Conservation (phyloP, 768 basidiomycete species). For the Agaricus sinodeliciosus region DNA sequence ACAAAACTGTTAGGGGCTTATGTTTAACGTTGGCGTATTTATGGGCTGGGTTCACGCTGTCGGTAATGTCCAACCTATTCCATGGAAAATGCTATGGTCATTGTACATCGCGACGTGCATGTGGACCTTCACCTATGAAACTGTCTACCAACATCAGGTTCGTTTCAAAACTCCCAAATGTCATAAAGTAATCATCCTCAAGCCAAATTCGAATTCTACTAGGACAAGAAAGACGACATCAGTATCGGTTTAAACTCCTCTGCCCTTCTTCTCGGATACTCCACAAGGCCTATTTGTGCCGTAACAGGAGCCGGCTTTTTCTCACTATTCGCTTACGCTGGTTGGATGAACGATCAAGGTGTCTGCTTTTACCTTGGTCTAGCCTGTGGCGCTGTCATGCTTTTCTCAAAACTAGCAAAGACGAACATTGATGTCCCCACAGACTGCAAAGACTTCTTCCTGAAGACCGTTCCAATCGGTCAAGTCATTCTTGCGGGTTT, state of each 20-base stretch:
- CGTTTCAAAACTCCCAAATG: not conserved
- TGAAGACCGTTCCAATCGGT: not conserved
- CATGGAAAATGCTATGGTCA: not conserved
- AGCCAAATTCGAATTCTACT: not conserved
- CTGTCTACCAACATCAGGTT: not conserved
- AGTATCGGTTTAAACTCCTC: not conserved
- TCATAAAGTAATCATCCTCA: not conserved
- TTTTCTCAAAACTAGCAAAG: not conserved
- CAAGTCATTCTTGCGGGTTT: not conserved
- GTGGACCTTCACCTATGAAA: not conserved
- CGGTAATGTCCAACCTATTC: not conserved
- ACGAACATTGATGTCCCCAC: not conserved
- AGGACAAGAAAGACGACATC: not conserved
- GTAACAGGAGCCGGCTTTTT: not conserved
- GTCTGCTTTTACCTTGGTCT: not conserved
- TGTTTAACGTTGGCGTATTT: not conserved
- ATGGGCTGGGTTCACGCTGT: not conserved
- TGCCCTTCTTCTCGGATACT: not conserved
- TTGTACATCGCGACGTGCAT: not conserved
- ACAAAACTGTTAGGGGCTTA: not conserved
- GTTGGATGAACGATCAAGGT: not conserved
- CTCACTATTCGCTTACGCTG: not conserved
- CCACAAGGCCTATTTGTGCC: not conserved
- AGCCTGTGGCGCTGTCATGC: not conserved
- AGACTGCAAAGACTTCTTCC: not conserved